phyloP scores from a whole-genome alignment of 805 yeast genomes.

The Candida awuae region DNA sequence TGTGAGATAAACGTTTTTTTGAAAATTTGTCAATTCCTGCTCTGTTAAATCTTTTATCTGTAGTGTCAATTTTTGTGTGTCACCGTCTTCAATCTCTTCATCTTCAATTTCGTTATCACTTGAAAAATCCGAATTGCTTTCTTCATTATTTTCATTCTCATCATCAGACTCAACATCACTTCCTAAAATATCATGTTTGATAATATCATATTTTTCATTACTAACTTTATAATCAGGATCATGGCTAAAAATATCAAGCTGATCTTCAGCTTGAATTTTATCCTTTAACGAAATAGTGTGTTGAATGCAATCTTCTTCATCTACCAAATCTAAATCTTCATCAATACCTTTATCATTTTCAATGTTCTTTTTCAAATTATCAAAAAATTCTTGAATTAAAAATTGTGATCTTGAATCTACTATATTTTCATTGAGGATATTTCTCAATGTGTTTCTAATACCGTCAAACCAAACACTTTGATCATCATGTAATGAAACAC shows the following conservation, averaged over 20 bases:
- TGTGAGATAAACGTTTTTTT: conserved; percentile 71
- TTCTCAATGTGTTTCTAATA: conserved; percentile 50
- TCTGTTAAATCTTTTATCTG: conserved; percentile 63
- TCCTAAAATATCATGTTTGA: conserved; percentile 41
- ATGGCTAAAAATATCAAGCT: conserved; percentile 39
- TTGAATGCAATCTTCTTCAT: conserved; percentile 50
- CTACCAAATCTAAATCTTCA: conserved; percentile 50
- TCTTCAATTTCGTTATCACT: conserved; percentile 19
- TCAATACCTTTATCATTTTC: conserved; percentile 32
- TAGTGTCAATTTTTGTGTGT: conserved; percentile 17
- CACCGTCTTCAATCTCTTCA: conserved; percentile 17
- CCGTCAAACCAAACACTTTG: conserved; percentile 28
- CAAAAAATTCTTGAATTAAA: conserved; percentile 45
- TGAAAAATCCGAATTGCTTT: conserved; percentile 10
- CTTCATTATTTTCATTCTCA: conserved; percentile 14
- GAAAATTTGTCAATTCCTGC: conserved; percentile 51
- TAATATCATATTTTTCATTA: conserved; percentile 40
- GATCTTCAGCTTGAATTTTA: conserved; percentile 36
- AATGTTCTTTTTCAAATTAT: conserved; percentile 39
- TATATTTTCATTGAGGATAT: conserved; percentile 47
- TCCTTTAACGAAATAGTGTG: conserved; percentile 53
- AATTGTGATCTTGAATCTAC: conserved; percentile 36
- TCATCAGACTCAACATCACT: conserved; percentile 22
- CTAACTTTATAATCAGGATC: conserved; percentile 44
- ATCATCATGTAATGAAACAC: conserved; percentile 41